phyloP scores from a whole-genome alignment of 163 green algal species.

The Chlorella variabilis region DNA sequence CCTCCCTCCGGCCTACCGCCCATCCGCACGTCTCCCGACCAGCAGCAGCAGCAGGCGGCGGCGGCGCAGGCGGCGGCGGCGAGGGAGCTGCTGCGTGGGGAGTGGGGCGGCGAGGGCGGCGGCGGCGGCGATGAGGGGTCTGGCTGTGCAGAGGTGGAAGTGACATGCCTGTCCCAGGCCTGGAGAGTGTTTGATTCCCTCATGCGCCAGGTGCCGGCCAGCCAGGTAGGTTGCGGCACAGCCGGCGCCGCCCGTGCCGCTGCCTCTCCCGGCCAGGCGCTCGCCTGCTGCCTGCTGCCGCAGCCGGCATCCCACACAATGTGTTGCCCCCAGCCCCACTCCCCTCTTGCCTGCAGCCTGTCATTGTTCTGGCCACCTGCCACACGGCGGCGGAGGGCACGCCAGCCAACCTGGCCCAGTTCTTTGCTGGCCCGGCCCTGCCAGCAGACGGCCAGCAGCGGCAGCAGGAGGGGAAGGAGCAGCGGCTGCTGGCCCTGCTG shows the following conservation, averaged over 20 bases:
- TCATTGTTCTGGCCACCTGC: constrained; percentile 48
- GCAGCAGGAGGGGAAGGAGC: background rate
- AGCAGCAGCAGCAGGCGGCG: background rate
- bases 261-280: no score
- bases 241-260: background rate
- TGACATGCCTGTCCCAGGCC: constrained; percentile 30
- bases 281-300: no score
- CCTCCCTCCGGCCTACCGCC: background rate
- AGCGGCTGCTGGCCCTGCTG: no score
- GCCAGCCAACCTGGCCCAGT: constrained; percentile 25
- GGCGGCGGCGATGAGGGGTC: no score
- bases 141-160: constrained; percentile 16
- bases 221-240: constrained; percentile 3
- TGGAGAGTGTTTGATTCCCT: constrained; percentile 48
- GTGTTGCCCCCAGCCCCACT: no score
- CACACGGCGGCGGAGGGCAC: background rate
- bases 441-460: background rate
- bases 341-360: constrained; percentile 26
- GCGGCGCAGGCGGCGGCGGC: background rate
- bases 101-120: no score
- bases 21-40: constrained; percentile 12
- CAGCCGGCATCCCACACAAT: no score
- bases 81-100: background rate
- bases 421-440: constrained; percentile 22
- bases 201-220: constrained; percentile 26